A percentile compares a stretch with the other conserved stretches of the same genome.
phyloP scores from a whole-genome alignment of 352 stramenopile genomes.

The Globisporangium alternatum region DNA sequence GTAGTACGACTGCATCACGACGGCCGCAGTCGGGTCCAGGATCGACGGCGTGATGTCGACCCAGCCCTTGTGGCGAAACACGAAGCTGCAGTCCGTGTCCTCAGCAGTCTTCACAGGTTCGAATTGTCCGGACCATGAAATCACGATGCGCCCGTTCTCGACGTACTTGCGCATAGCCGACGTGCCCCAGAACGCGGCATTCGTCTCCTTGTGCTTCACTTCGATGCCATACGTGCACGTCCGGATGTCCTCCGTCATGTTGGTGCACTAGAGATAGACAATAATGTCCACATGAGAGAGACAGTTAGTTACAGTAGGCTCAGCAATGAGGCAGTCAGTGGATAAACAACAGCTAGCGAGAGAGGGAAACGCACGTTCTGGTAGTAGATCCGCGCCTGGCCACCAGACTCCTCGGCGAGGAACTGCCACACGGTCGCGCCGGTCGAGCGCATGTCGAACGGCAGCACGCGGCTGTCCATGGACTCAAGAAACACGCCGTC shows the following conservation, averaged over 20 bases:
- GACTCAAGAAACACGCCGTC: constrained; percentile 13
- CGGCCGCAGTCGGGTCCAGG: constrained; percentile 7
- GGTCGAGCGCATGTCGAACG: constrained; percentile 18
- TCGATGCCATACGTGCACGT: constrained; percentile 18
- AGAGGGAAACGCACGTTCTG: constrained; percentile 8
- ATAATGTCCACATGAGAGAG: neutral
- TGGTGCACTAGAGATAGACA: constrained; percentile 8
- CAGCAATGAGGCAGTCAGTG: neutral
- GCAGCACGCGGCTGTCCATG: constrained; percentile 15
- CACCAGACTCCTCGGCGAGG: constrained; percentile 11
- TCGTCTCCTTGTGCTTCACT: constrained; percentile 17
- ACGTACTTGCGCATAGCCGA: constrained; percentile 18
- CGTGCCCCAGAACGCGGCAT: constrained; percentile 16
- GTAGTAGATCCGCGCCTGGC: constrained; percentile 13
- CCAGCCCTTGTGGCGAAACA: constrained; percentile 16
- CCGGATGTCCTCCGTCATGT: constrained; percentile 19
- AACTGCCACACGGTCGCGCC: constrained; percentile 18
- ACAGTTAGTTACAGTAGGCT: neutral
- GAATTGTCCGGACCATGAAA: constrained; percentile 14
- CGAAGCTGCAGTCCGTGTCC: constrained; percentile 4
- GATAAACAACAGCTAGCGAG: neutral
- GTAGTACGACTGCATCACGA: constrained; percentile 21
- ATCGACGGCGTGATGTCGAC: constrained; percentile 15
- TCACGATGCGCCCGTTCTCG: constrained; percentile 16
- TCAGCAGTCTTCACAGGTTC: constrained; percentile 2